Conservation (phyloP, 129 eudicot genomes). For the Pseudognaphalium luteoalbum region DNA sequence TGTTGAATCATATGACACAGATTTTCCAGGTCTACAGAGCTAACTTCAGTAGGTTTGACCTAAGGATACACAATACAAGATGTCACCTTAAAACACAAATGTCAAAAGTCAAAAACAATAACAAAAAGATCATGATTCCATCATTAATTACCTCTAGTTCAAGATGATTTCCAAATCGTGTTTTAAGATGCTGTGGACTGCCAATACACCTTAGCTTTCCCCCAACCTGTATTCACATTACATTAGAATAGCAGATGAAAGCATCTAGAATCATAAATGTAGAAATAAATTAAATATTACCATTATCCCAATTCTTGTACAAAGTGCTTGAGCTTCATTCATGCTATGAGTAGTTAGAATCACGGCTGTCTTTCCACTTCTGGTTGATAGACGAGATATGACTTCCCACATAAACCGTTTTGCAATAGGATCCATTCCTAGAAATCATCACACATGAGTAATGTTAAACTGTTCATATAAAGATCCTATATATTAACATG, state of each 20-base stretch:
- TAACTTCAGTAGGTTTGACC: slow-evolving; percentile 93
- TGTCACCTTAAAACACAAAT: not conserved
- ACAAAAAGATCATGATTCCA: not conserved
- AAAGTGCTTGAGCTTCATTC: slow-evolving; percentile 99
- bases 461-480: slow-evolving; percentile 11
- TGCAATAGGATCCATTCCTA: slow-evolving; percentile 99
- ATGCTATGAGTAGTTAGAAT: slow-evolving; percentile 96
- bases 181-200: slow-evolving; percentile 94
- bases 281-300: slow-evolving; percentile 38
- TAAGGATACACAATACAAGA: slow-evolving; percentile 28
- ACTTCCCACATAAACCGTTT: slow-evolving; percentile 99
- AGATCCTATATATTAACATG: not conserved
- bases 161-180: slow-evolving; percentile 95
- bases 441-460: slow-evolving; percentile 21
- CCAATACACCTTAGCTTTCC: slow-evolving; percentile 94
- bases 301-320: slow-evolving; percentile 97
- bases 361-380: slow-evolving; percentile 96
- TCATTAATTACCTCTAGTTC: slow-evolving; percentile 71
- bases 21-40: slow-evolving; percentile 57
- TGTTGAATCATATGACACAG: slow-evolving; percentile 76
- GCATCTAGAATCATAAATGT: not conserved
- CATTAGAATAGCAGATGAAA: not conserved
- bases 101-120: slow-evolving; percentile 10
- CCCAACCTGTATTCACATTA: slow-evolving; percentile 58
- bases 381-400: slow-evolving; percentile 86